Evolutionary conservation across 805 yeast genomes (phyloP), one percentile per base, ranked within the genome.

Genomic region (Hanseniaspora nectarophila): DNA sequence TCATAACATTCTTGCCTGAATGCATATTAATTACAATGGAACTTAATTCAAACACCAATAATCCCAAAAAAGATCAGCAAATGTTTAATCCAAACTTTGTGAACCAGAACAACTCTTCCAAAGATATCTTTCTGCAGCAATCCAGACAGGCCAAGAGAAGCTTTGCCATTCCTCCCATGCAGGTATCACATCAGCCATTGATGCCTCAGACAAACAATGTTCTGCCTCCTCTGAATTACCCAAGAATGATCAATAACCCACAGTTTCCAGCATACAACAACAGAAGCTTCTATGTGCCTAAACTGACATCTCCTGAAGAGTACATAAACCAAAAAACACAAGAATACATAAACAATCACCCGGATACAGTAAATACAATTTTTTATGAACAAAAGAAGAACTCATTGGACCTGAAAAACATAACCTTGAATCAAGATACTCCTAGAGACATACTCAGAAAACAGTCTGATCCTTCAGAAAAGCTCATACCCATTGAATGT

Each of bases 221-320:
- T 4, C 9, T 35, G 15, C 40, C 40, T 6, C 40, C 38, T 18
- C 13, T 34, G 38, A 34, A 20, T 13, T 31, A 12, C n/a, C 33
- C n/a, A 12, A 31, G 33, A 35, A 5, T 1, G 20, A 20, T 7
- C 7, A 35, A 10, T n/a, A 10, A 40, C 32, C 43, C 21, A 16
- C 21, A 40, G n/a, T 24, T n/a, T 16, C 13, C 12, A 29, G 20
- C 44, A 26, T 24, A 16, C 26, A 42, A 29, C 34, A 29, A 29
- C 28, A 20, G 7, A 12, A 18, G 31, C 8, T 16, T 28, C n/a
- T 46, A 24, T 26, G 23, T 24, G 7, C 51, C 51, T 3, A 39
- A 47, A 33, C 45, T 47, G 4, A 47, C 51, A 5, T 47, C 51
- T 10, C 51, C 51, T 1, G 40, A 47, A n/a, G 44, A 47, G 32